Base-by-base conservation (phyloP, 805 yeast genomes). In the Myxozyma lipomycoides region DNA sequence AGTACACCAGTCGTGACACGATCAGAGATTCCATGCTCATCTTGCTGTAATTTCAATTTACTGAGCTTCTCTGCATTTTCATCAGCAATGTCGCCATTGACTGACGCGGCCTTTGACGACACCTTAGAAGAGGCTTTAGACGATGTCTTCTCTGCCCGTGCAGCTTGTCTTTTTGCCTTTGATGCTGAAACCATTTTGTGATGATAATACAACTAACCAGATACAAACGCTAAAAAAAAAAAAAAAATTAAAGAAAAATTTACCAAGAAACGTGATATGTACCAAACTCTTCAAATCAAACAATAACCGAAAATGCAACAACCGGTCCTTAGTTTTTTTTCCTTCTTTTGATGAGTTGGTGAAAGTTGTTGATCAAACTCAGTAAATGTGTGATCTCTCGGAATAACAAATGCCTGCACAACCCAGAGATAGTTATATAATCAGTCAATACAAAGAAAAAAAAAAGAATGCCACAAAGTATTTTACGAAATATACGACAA, bases 1-100 rank as follows among this genome's bases (percentile, higher is more conserved):
- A 93, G 76, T 42, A 93, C 98, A 78, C 98, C 98, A 40, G 98
- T 91, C 62, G 91, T 86, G 60, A 91, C 98, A 77, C 98, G 86
- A 71, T 91, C 98, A 41, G 96, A 87, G 51, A 91, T 67, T 61
- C 98, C 98, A 64, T 89, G 83, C 68, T 86, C 83, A 71, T 91
- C 98, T 68, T 85, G 84, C 74, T 91, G 98, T 67, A 90, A 74
- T 72, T 91, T 91, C 74, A 91, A 77, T 72, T 87, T 83, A 56
- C 83, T 85, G 65, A 93, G 81, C 67, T 81, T 87, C 26, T 57
- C 62, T 43, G 73, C 82, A 24, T 77, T 86, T 39, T 62, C 72
- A 19, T 68, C 74, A 3, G 17, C 48, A 2, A 17, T 21, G 23
- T 43, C 57, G 15, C 51, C 57, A 30, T 45, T 43, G 32, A 76